phyloP scores from a whole-genome alignment of 1,284 basidiomycete species.

The Ceratobasidium sp. region DNA sequence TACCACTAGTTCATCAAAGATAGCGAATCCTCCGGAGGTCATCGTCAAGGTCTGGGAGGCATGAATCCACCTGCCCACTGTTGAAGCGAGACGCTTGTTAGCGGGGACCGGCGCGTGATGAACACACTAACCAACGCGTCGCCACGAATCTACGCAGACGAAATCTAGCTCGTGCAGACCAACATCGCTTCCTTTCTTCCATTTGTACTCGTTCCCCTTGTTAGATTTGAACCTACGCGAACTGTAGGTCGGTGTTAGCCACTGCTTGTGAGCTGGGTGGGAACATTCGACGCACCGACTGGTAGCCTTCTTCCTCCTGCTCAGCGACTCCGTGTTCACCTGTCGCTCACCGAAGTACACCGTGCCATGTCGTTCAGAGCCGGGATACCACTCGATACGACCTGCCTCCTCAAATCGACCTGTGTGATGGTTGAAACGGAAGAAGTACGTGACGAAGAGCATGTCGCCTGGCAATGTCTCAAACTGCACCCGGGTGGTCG shows the following conservation, averaged over 20 bases:
- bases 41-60: constrained; percentile 27
- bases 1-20: constrained; percentile 37
- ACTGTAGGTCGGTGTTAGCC: constrained; percentile 34
- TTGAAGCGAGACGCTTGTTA: constrained; percentile 10
- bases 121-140: constrained; percentile 24
- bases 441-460: constrained; percentile 38
- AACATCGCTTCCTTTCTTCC: constrained; percentile 41
- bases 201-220: constrained; percentile 42
- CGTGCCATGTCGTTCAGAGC: constrained; percentile 25
- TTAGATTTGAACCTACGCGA: constrained; percentile 43
- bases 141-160: constrained; percentile 29
- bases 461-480: constrained; percentile 33
- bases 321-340: constrained; percentile 38
- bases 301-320: constrained; percentile 40
- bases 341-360: constrained; percentile 41
- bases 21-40: constrained; percentile 35
- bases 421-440: constrained; percentile 39
- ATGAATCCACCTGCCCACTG: constrained; percentile 33
- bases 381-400: constrained; percentile 39
- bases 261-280: neutral
- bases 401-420: constrained; percentile 42
- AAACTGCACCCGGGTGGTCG: constrained; percentile 9
- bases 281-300: constrained; percentile 35
- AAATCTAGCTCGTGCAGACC: constrained; percentile 41
- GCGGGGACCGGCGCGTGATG: neutral